Evolutionary conservation across 2,329 filamentous ascomycete genomes (phyloP).

Genomic region (Fusarium tricinctum): DNA sequence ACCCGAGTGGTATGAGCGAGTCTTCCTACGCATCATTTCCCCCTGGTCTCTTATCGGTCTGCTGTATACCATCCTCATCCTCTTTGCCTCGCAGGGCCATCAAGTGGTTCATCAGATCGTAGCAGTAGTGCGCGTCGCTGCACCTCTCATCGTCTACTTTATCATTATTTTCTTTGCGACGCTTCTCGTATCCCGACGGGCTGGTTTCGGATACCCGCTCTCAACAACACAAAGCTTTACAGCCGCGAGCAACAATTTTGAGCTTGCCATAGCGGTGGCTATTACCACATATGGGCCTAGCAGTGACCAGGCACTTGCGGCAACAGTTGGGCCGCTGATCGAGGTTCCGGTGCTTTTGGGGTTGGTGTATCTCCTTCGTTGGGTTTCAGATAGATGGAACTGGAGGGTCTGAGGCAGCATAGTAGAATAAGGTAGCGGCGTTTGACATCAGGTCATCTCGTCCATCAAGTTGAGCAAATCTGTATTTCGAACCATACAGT

Average conservation of each 20-base stretch:
- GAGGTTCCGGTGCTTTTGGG: slow-evolving; percentile 86
- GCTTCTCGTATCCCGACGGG: slow-evolving; percentile 69
- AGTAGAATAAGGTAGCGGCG: neutral
- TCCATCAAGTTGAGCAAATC: slow-evolving; percentile 55
- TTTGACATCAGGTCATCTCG: slow-evolving; percentile 36
- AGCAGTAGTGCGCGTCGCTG: slow-evolving; percentile 83
- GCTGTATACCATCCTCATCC: slow-evolving; percentile 86
- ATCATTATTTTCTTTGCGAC: slow-evolving; percentile 79
- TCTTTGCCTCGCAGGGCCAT: slow-evolving; percentile 85
- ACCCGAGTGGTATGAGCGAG: slow-evolving; percentile 72
- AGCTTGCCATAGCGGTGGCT: slow-evolving; percentile 89
- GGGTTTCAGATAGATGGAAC: slow-evolving; percentile 65
- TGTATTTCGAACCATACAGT: slow-evolving; percentile 55
- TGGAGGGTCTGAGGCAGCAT: slow-evolving; percentile 30
- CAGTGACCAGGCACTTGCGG: slow-evolving; percentile 84
- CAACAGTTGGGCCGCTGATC: slow-evolving; percentile 87
- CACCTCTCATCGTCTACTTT: slow-evolving; percentile 87
- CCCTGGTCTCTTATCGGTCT: slow-evolving; percentile 87
- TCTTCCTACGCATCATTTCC: slow-evolving; percentile 77
- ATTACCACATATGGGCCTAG: slow-evolving; percentile 83
- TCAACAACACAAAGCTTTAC: slow-evolving; percentile 86
- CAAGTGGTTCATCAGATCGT: slow-evolving; percentile 87
- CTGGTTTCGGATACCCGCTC: slow-evolving; percentile 81
- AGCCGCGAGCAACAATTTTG: slow-evolving; percentile 93
- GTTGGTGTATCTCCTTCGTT: slow-evolving; percentile 80